These are phyloP conservation scores for Allium sativum DNA, from an alignment of 106 monocot species.

Conservation along the genomic window DNA sequence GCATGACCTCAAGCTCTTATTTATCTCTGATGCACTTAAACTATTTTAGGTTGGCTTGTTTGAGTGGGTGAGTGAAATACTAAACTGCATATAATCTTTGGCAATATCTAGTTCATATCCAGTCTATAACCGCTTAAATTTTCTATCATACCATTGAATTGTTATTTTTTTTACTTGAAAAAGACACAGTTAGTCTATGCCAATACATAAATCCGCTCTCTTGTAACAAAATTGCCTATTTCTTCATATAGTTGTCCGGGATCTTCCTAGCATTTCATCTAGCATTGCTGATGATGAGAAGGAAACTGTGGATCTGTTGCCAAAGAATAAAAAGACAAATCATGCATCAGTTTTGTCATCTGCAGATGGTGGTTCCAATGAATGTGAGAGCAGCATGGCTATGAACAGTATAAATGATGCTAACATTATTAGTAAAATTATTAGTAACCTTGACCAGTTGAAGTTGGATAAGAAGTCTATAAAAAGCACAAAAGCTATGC, in stretches of 20 bases:
- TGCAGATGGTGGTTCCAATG: slow-evolving; percentile 2
- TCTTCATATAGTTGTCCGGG: slow-evolving; percentile 13
- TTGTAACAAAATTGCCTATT: not conserved
- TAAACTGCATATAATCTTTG: too few species aligned
- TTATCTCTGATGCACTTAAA: too few species aligned
- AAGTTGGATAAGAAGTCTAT: slow-evolving; percentile 30
- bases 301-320: slow-evolving; percentile 9
- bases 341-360: slow-evolving; percentile 3
- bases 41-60: too few species aligned
- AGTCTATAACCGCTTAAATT: too few species aligned
- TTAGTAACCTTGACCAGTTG: slow-evolving; percentile 24
- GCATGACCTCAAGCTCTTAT: too few species aligned
- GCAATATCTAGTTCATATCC: too few species aligned
- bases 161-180: too few species aligned
- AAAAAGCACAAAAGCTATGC: slow-evolving; percentile 17
- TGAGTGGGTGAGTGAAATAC: too few species aligned
- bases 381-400: slow-evolving; percentile 11
- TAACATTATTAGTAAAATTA: slow-evolving; percentile 9
- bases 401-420: slow-evolving; percentile 6
- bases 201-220: too few species aligned
- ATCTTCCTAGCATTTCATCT: slow-evolving; percentile 10
- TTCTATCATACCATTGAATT: too few species aligned
- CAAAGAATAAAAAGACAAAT: slow-evolving; percentile 6
- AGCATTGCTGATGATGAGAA: slow-evolving; percentile 13
- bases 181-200: too few species aligned